A percentile compares a stretch with the other conserved stretches of the same genome.
Evolutionary conservation across 352 stramenopile genomes (phyloP).

Genomic region (Phytophthora hybrid): DNA sequence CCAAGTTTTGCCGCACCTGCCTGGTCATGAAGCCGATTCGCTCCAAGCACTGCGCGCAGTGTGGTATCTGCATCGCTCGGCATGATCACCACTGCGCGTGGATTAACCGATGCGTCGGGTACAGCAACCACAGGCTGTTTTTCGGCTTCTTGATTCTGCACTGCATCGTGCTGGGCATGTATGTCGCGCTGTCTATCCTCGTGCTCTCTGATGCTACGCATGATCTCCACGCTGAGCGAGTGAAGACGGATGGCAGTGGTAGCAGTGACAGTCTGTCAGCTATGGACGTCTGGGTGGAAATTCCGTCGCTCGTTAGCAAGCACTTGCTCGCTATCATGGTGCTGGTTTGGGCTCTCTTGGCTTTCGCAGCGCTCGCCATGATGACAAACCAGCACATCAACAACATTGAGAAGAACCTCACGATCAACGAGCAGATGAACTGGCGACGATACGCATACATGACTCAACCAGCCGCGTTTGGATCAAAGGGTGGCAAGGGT

Average conservation of each 20-base stretch:
- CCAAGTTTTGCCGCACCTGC: constrained; percentile 77
- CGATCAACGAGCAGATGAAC: constrained; percentile 88
- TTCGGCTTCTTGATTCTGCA: constrained; percentile 82
- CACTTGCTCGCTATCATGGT: constrained; percentile 74
- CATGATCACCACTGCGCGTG: constrained; percentile 90
- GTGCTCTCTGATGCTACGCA: constrained; percentile 51
- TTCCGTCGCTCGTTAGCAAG: constrained; percentile 59
- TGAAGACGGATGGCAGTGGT: constrained; percentile 26
- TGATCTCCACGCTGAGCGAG: constrained; percentile 42
- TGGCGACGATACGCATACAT: constrained; percentile 84
- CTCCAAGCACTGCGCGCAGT: constrained; percentile 85
- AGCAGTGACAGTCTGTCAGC: constrained; percentile 40
- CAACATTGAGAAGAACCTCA: constrained; percentile 77
- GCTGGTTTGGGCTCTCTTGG: constrained; percentile 58
- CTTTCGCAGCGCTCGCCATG: constrained; percentile 57
- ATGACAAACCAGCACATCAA: constrained; percentile 76
- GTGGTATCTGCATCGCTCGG: constrained; percentile 80
- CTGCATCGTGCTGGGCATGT: constrained; percentile 54
- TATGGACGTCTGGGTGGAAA: constrained; percentile 68
- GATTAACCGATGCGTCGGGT: constrained; percentile 88
- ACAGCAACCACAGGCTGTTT: constrained; percentile 83
- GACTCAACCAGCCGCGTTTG: constrained; percentile 19
- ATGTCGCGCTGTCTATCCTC: constrained; percentile 54
- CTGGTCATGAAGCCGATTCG: constrained; percentile 75
- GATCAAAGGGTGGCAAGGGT: constrained; percentile 17